Percentiles rank a stretch among this genome's conserved stretches.
Evolutionary conservation across 2,329 filamentous ascomycete species (phyloP).

Genomic region (Sporothrix brasiliensis): DNA sequence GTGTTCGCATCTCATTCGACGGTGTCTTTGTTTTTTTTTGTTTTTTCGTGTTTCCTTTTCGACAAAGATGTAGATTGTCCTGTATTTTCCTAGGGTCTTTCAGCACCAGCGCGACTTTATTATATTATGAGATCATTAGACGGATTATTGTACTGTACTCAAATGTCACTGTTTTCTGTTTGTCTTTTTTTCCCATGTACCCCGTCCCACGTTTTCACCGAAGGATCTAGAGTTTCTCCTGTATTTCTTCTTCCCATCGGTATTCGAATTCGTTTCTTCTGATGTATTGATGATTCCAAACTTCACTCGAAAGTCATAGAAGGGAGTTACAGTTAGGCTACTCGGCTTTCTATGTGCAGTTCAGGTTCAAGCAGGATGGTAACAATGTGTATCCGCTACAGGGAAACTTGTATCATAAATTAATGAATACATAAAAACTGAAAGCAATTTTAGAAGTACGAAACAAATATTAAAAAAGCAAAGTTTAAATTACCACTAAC

Average conservation of each 20-base stretch:
- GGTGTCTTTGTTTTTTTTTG: neutral
- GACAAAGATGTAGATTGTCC: neutral
- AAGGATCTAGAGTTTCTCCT: constrained; percentile 9
- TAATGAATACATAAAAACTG: neutral
- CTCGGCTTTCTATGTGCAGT: too few relatives aligned
- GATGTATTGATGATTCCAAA: neutral
- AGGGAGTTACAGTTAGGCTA: too few relatives aligned
- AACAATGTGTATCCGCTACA: too few relatives aligned
- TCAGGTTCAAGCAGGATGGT: too few relatives aligned
- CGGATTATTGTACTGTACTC: neutral
- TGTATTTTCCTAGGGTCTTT: neutral
- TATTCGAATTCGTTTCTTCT: neutral
- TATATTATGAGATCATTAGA: constrained; percentile 13
- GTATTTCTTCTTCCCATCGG: neutral
- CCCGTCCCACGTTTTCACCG: neutral
- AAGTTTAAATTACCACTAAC: too few relatives aligned
- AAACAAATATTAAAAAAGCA: neutral
- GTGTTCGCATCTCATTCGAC: neutral
- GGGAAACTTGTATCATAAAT: neutral
- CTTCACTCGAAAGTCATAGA: neutral
- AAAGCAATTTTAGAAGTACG: too few relatives aligned
- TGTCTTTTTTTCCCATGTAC: neutral
- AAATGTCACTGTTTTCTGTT: neutral
- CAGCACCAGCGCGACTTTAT: neutral
- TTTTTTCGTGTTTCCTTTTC: too few relatives aligned